Conservation (phyloP, 2,329 filamentous ascomycete species). For the Tetracladium maxilliforme region DNA sequence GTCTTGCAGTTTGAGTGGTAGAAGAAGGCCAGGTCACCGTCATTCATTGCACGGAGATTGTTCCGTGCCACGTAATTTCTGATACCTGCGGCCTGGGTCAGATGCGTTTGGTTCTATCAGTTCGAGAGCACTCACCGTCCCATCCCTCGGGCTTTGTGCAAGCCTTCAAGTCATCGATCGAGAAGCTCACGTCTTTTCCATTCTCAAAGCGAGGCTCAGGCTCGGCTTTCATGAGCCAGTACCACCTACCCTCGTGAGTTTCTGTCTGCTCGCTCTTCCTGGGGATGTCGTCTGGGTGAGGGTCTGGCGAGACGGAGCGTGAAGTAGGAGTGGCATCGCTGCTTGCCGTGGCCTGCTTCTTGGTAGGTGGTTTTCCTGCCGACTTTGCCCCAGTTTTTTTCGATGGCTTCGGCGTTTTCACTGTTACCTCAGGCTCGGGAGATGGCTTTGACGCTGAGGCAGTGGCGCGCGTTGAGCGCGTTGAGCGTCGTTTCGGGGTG, state of each 20-base stretch:
- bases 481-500: too few relatives aligned
- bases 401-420: too few relatives aligned
- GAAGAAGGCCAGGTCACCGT: conserved; percentile 87
- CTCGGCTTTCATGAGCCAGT: conserved; percentile 80
- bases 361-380: too few relatives aligned
- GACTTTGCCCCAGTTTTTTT: too few relatives aligned
- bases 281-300: too few relatives aligned
- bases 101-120: conserved; percentile 3
- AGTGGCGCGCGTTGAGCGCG: too few relatives aligned
- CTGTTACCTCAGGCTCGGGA: too few relatives aligned
- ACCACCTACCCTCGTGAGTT: conserved; percentile 35
- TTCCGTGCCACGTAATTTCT: conserved; percentile 51
- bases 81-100: conserved; percentile 13
- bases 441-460: too few relatives aligned
- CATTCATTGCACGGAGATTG: conserved; percentile 81
- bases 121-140: conserved; percentile 51
- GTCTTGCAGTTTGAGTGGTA: conserved; percentile 91
- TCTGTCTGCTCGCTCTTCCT: too few relatives aligned
- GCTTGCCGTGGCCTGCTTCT: too few relatives aligned
- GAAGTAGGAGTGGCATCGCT: too few relatives aligned
- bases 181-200: conserved; percentile 80
- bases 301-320: too few relatives aligned
- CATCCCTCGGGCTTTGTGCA: conserved; percentile 71
- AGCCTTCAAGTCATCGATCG: conserved; percentile 73
- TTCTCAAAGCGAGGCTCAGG: conserved; percentile 78